A percentile compares a stretch with the other conserved stretches of the same genome.
Evolutionary conservation across 805 yeast genomes (phyloP).

Genomic region (Yarrowia keelungensis): DNA sequence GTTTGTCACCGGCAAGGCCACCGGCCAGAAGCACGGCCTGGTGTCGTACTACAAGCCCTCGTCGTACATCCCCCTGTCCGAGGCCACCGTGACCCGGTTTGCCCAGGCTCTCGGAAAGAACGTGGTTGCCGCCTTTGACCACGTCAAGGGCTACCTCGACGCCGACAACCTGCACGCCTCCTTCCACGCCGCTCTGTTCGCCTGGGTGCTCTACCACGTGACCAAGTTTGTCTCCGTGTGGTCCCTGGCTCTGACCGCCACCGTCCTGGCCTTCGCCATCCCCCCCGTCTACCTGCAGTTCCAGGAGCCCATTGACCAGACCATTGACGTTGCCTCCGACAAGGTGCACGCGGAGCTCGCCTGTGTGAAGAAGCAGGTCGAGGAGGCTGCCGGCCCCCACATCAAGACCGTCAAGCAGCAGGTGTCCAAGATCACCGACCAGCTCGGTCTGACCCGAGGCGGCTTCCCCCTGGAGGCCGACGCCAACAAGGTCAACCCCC

Average conservation of each 20-base stretch:
- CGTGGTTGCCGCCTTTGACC: constrained; percentile 45
- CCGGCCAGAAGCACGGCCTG: constrained; percentile 73
- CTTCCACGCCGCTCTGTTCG: constrained; percentile 69
- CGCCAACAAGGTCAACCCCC: constrained; percentile 43
- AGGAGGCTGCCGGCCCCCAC: constrained; percentile 51
- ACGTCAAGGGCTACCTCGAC: constrained; percentile 53
- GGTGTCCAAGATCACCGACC: constrained; percentile 41
- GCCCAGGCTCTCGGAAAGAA: constrained; percentile 49
- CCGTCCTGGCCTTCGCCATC: constrained; percentile 69
- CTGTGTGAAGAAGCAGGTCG: constrained; percentile 44
- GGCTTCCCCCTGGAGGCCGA: constrained; percentile 48
- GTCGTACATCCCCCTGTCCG: constrained; percentile 53
- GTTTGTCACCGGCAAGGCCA: constrained; percentile 70
- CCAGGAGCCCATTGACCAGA: constrained; percentile 77
- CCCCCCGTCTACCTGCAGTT: constrained; percentile 78
- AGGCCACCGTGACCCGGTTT: constrained; percentile 54
- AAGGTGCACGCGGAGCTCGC: constrained; percentile 45
- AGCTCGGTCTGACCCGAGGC: constrained; percentile 48
- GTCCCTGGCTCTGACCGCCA: constrained; percentile 64
- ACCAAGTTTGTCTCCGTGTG: constrained; percentile 79
- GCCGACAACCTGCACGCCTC: constrained; percentile 77
- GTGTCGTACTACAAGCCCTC: constrained; percentile 77
- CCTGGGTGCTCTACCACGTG: constrained; percentile 71
- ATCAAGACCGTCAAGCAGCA: constrained; percentile 47
- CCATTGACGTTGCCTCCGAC: constrained; percentile 43